These are phyloP conservation scores for Ceratobasidium sp. DNA, from an alignment of 1,284 basidiomycete species.

Conservation along the genomic window DNA sequence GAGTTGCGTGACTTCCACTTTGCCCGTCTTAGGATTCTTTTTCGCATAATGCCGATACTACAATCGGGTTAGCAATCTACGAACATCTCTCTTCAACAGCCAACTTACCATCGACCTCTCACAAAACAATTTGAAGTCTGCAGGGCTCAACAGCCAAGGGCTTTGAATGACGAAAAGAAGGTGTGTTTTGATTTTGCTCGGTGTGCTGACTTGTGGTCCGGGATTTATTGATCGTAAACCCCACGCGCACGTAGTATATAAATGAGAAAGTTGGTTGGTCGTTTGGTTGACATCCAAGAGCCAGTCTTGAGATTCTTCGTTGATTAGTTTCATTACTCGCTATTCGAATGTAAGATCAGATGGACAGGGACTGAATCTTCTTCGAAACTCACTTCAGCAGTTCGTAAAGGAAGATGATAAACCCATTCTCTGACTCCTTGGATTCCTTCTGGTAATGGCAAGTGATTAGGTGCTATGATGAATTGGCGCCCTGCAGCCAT, in stretches of 20 bases:
- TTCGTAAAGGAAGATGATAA: constrained; percentile 36
- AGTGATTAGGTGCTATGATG: constrained; percentile 18
- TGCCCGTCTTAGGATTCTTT: constrained; percentile 39
- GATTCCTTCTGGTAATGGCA: constrained; percentile 36
- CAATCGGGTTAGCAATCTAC: neutral
- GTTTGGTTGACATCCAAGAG: constrained; percentile 36
- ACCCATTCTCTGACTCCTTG: constrained; percentile 40
- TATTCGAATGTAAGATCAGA: neutral
- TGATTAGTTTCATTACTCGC: constrained; percentile 42
- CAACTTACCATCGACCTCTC: constrained; percentile 40
- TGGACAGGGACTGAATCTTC: too few relatives aligned
- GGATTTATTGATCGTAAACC: neutral
- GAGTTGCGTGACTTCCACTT: constrained; percentile 23
- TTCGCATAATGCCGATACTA: constrained; percentile 39
- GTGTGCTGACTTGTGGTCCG: neutral
- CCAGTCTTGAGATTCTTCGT: constrained; percentile 29
- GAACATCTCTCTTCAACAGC: neutral
- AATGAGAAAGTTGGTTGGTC: constrained; percentile 24
- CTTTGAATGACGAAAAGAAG: constrained; percentile 35
- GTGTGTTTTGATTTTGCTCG: constrained; percentile 8
- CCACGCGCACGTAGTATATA: constrained; percentile 42
- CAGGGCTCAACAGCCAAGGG: constrained; percentile 28
- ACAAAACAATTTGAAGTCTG: constrained; percentile 32
- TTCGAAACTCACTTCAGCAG: constrained; percentile 18
- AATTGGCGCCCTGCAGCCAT: constrained; percentile 35